Evolutionary conservation across 306 rosid genomes (phyloP).

Genomic region (Sesbania bispinosa): DNA sequence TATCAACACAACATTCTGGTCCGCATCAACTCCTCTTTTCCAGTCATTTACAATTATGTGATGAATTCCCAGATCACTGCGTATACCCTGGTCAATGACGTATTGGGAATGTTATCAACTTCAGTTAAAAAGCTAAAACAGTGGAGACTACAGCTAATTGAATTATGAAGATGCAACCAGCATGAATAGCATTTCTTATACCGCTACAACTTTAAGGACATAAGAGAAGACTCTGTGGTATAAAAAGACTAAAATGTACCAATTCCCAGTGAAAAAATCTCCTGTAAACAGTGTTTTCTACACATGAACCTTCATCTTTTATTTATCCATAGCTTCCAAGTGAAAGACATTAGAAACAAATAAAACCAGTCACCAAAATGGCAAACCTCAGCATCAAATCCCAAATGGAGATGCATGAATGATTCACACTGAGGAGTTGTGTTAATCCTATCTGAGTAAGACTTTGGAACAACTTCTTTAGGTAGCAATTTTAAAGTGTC

Average conservation of each 20-base stretch:
- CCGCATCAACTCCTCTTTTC: conserved; percentile 93
- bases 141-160: not conserved
- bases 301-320: not conserved
- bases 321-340: not conserved
- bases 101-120: not conserved
- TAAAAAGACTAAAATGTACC: not conserved
- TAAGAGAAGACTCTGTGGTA: not conserved
- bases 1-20: conserved; percentile 90
- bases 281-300: not conserved
- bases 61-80: conserved; percentile 76
- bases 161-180: conserved; percentile 3
- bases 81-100: conserved; percentile 46
- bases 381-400: conserved; percentile 79
- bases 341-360: conserved; percentile 9
- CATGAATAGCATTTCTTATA: not conserved
- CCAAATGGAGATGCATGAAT: conserved; percentile 98
- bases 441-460: conserved; percentile 51
- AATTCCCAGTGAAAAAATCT: not conserved
- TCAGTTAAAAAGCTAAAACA: not conserved
- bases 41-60: conserved; percentile 94
- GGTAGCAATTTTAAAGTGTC: conserved; percentile 79
- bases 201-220: not conserved
- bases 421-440: conserved; percentile 79
- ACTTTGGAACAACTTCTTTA: conserved; percentile 57
- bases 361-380: conserved; percentile 4